Evolutionary conservation across 2,329 filamentous ascomycete genomes (phyloP).

Genomic region (Fusarium sp.): DNA sequence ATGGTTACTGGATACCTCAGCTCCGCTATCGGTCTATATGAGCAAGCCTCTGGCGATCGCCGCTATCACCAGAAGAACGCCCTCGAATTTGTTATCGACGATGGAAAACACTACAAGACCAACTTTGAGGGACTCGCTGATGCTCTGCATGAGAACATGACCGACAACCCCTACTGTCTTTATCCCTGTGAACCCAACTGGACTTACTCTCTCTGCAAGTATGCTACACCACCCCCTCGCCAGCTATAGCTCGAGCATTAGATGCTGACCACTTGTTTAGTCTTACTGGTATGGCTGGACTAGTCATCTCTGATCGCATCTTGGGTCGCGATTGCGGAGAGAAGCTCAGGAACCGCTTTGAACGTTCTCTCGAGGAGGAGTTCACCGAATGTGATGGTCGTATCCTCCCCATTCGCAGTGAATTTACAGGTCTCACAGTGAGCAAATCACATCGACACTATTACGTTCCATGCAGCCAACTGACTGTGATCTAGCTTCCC

Average conservation of each 20-base stretch:
- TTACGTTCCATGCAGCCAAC: background rate
- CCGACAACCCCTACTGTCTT: background rate
- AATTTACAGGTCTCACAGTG: background rate
- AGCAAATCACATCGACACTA: background rate
- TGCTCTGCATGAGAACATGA: background rate
- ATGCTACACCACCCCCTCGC: background rate
- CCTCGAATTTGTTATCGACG: background rate
- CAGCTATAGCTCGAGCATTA: fast-evolving
- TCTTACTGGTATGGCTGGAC: background rate
- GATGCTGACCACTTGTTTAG: fast-evolving
- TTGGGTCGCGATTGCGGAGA: background rate
- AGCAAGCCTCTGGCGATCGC: background rate
- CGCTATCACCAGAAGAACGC: background rate
- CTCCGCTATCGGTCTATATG: background rate
- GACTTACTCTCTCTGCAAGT: background rate
- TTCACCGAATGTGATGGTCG: background rate
- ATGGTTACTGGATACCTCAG: background rate
- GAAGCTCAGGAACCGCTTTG: background rate
- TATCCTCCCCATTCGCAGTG: background rate
- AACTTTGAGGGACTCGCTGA: background rate
- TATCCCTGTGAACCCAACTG: background rate
- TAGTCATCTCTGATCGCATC: background rate
- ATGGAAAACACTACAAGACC: background rate
- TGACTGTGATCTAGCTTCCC: fast-evolving
- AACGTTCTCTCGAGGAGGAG: background rate